Evolutionary conservation across 306 rosid species (phyloP).

Genomic region (Parietaria judaica): DNA sequence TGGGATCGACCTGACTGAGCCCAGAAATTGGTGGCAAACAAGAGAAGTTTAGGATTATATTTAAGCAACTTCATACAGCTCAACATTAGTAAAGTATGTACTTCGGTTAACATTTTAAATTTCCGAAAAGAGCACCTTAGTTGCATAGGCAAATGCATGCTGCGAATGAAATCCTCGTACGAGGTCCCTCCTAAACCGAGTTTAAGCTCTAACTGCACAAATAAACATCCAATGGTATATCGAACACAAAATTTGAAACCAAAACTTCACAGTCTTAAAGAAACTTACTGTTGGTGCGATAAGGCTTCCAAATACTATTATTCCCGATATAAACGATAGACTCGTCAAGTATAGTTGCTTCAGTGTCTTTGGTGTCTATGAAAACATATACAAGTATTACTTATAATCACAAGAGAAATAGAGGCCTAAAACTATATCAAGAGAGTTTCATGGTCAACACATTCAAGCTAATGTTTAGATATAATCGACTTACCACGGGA

Average conservation of each 20-base stretch:
- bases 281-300: conserved; percentile 83
- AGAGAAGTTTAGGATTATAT: conserved; percentile 15
- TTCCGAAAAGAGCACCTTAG: conserved; percentile 45
- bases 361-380: conserved; percentile 75
- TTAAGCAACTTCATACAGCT: conserved; percentile 11
- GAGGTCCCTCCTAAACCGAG: conserved; percentile 88
- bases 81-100: conserved; percentile 2
- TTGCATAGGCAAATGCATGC: conserved; percentile 78
- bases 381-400: conserved; percentile 18
- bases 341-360: conserved; percentile 81
- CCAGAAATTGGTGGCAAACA: conserved; percentile 12
- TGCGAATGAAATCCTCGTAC: conserved; percentile 89
- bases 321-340: conserved; percentile 49
- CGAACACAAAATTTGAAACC: background rate
- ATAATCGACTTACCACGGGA: conserved; percentile 51
- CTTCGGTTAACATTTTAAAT: conserved; percentile 10
- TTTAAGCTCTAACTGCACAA: conserved; percentile 81
- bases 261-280: background rate
- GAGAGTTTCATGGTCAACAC: background rate
- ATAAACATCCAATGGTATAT: conserved; percentile 19
- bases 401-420: background rate
- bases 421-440: background rate
- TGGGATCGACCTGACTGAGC: conserved; percentile 93
- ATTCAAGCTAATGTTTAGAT: background rate
- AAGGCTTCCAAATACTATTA: conserved; percentile 82